Evolutionary conservation across 1,139 yeast species (phyloP).

Genomic region (Suhomyces coccinellae): DNA sequence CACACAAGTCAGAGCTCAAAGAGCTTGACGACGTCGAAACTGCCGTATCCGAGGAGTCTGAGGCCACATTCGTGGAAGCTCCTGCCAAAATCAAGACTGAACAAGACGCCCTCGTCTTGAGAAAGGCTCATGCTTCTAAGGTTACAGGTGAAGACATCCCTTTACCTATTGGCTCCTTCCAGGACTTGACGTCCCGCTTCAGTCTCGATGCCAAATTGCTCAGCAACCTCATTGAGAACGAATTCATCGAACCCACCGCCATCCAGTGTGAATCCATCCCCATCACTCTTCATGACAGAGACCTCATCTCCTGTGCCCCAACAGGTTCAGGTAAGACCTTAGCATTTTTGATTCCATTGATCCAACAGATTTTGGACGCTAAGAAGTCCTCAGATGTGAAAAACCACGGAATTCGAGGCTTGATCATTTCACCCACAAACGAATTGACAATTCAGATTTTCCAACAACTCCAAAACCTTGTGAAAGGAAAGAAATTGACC

Average conservation of each 20-base stretch:
- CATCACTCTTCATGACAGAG: conserved; percentile 60
- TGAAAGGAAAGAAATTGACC: conserved; percentile 56
- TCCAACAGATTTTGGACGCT: conserved; percentile 51
- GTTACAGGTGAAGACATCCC: conserved; percentile 81
- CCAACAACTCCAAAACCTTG: conserved; percentile 62
- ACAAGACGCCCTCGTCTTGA: conserved; percentile 57
- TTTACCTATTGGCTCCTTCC: conserved; percentile 84
- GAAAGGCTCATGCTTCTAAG: conserved; percentile 59
- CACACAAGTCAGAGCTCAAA: conserved; percentile 25
- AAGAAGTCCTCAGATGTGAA: conserved; percentile 24
- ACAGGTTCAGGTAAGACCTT: conserved; percentile 93
- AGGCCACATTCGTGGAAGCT: conserved; percentile 18
- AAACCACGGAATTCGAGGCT: conserved; percentile 61
- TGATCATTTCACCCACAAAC: conserved; percentile 85
- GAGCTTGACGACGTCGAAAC: conserved; percentile 22
- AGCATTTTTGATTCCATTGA: conserved; percentile 81
- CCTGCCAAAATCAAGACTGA: conserved; percentile 51
- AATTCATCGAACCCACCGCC: conserved; percentile 84
- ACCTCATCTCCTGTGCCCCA: conserved; percentile 86
- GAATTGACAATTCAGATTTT: conserved; percentile 87
- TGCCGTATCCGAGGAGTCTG: conserved; percentile 15
- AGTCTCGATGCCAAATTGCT: conserved; percentile 63
- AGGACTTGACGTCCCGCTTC: conserved; percentile 71
- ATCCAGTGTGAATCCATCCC: conserved; percentile 90
- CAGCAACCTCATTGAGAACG: conserved; percentile 63